Percentiles rank a stretch among this genome's conserved stretches.
These are phyloP conservation scores for Pezicula rhizophila DNA, from an alignment of 2,329 filamentous ascomycete species.

Conservation along the genomic window DNA sequence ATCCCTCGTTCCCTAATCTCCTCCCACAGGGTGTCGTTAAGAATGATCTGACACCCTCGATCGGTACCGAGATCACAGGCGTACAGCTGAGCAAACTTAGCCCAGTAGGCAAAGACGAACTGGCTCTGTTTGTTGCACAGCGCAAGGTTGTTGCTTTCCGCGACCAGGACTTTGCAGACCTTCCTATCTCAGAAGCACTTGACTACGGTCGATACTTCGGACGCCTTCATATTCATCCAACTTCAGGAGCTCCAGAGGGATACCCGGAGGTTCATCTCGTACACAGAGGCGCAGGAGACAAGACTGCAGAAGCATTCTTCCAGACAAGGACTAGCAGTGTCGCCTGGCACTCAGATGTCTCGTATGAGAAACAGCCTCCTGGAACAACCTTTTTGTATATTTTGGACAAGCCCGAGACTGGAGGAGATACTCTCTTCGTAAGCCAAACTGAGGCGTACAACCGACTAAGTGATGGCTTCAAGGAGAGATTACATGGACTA, in stretches of 20 bases:
- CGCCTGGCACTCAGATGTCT: slow-evolving; percentile 85
- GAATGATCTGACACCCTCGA: slow-evolving; percentile 63
- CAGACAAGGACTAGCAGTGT: slow-evolving; percentile 69
- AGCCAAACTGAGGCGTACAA: slow-evolving; percentile 78
- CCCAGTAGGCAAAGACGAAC: slow-evolving; percentile 66
- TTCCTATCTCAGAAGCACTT: slow-evolving; percentile 64
- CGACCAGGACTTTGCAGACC: slow-evolving; percentile 64
- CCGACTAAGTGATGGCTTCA: slow-evolving; percentile 72
- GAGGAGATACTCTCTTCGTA: slow-evolving; percentile 80
- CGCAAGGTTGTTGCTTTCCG: slow-evolving; percentile 76
- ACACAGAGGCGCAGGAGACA: slow-evolving; percentile 63
- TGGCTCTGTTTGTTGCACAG: slow-evolving; percentile 69
- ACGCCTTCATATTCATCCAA: slow-evolving; percentile 75
- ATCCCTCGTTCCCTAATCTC: slow-evolving; percentile 63
- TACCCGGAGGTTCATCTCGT: slow-evolving; percentile 74
- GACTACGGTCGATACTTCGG: slow-evolving; percentile 72
- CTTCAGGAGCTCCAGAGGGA: slow-evolving; percentile 67
- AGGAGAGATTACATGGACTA: slow-evolving; percentile 73
- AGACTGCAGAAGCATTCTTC: slow-evolving; percentile 55
- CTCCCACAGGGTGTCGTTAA: slow-evolving; percentile 47
- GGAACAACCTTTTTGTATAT: slow-evolving; percentile 86
- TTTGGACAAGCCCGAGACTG: slow-evolving; percentile 72
- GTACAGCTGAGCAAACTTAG: slow-evolving; percentile 66
- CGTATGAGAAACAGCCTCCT: slow-evolving; percentile 82
- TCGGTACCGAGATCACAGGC: slow-evolving; percentile 65